phyloP scores from a whole-genome alignment of 2,329 filamentous ascomycete species.

The Fusarium dimerum region DNA sequence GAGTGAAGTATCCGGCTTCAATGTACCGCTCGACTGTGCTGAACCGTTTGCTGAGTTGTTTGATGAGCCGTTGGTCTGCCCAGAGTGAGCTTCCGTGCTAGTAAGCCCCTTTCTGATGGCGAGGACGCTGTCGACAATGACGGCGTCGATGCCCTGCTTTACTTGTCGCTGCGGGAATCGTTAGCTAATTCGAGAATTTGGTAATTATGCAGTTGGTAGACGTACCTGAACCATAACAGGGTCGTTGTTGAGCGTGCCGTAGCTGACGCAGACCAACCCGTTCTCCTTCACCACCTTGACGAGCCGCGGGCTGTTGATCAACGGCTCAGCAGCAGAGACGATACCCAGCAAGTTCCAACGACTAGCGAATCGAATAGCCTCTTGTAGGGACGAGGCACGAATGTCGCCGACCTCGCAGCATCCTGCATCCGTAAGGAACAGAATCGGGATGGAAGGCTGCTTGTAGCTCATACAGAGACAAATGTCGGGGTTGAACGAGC shows the following conservation, averaged over 20 bases:
- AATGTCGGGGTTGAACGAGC: constrained; percentile 95
- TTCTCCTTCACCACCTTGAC: constrained; percentile 93
- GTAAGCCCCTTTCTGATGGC: constrained; percentile 90
- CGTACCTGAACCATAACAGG: constrained; percentile 80
- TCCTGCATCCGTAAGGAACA: constrained; percentile 92
- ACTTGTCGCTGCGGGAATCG: constrained; percentile 69
- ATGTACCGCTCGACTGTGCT: constrained; percentile 15
- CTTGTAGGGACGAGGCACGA: constrained; percentile 86
- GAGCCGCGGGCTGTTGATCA: constrained; percentile 85
- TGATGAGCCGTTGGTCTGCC: background rate
- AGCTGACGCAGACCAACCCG: constrained; percentile 91
- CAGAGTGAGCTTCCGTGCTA: constrained; percentile 24
- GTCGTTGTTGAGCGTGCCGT: constrained; percentile 90
- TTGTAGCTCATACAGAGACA: constrained; percentile 94
- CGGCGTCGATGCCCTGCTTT: constrained; percentile 92
- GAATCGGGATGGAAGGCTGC: constrained; percentile 91
- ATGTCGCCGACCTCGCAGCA: constrained; percentile 82
- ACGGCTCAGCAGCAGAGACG: constrained; percentile 82
- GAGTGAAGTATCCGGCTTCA: constrained; percentile 15
- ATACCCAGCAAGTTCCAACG: constrained; percentile 94
- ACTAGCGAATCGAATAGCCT: constrained; percentile 91
- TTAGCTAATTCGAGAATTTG: constrained; percentile 8
- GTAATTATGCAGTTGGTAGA: constrained; percentile 4
- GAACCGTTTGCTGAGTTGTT: constrained; percentile 13
- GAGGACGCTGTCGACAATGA: constrained; percentile 94